Base-by-base conservation (phyloP, 257 asterid genomes). In the Nicotiana paniculata region DNA sequence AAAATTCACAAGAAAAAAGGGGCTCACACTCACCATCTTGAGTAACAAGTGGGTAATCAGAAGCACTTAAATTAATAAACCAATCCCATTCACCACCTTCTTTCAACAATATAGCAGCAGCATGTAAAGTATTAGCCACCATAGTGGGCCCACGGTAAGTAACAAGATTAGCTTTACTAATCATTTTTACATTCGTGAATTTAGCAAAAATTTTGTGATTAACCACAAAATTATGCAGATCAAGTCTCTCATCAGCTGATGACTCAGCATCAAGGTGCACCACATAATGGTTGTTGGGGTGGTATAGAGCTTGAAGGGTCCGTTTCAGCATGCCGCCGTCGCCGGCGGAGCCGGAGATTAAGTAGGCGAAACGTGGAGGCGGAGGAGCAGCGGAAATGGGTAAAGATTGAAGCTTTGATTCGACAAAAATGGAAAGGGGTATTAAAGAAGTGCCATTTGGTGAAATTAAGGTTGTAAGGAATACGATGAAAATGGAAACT, bases 111-210 rank as follows among this genome's bases (percentile, higher is more conserved):
- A 95, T 91, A n/a, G 97, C 93, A 18, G 98, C 97, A 6, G 97
- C 97, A 85, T 95, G 98, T 32, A 95, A 83, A 10, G 98, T 95
- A 74, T 93, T 95, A 9, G 97, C 93, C 78, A 95, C 98, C 98
- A 95, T 95, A 24, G 98, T 95, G 18, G 98, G 98, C 43, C 98
- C 98, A n/a, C 97, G 94, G 87, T 95, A 95, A 43, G 97, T 93
- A 24, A 95, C 94, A 91, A 95, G 85, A 91, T 95, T 95, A 26
- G 98, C 98, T 88, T 90, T 93, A 15, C 86, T 90, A 82, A 95
- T 95, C 97, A 95, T 90, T 88, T 93, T 85, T 7, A 95, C 97
- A 87, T 95, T 95, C 82, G 46, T 72, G 82, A 95, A 95, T 86
- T 90, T 90, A 64, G 9, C 64, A 18, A 93, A 89, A 9, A 88